A percentile compares a stretch with the other conserved stretches of the same genome.
Conservation (phyloP, 345 rosid genomes). For the Anacardium occidentale region DNA sequence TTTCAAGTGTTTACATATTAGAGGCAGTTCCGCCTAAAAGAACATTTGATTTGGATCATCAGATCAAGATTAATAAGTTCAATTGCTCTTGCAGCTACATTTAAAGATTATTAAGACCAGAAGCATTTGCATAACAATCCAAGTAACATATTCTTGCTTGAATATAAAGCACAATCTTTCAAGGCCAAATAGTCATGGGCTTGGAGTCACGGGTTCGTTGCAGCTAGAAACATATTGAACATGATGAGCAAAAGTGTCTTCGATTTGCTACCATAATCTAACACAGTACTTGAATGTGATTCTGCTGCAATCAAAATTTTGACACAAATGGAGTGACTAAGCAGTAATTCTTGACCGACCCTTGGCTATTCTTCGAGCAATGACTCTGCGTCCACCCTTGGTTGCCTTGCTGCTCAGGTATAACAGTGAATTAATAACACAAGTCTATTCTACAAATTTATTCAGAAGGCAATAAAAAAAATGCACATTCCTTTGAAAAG, state of each 20-base stretch:
- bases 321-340: constrained; percentile 28
- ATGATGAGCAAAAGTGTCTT: background rate
- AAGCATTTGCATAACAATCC: constrained; percentile 5
- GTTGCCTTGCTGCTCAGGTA: constrained; percentile 81
- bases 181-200: background rate
- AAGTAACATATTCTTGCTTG: constrained; percentile 6
- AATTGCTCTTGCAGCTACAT: background rate
- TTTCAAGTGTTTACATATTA: background rate
- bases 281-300: constrained; percentile 9
- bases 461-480: background rate
- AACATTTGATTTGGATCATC: background rate
- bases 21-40: background rate
- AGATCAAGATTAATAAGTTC: background rate
- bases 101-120: background rate
- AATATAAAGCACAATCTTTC: constrained; percentile 8
- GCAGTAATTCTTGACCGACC: constrained; percentile 91
- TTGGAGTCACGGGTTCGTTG: background rate
- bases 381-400: constrained; percentile 93
- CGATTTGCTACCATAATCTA: constrained; percentile 6
- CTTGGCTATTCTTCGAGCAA: constrained; percentile 94
- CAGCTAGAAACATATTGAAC: background rate
- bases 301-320: constrained; percentile 4
- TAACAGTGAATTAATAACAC: constrained; percentile 22
- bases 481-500: background rate
- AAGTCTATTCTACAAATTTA: background rate